Base-by-base conservation (phyloP, 345 rosid species). In the Linum tenue region DNA sequence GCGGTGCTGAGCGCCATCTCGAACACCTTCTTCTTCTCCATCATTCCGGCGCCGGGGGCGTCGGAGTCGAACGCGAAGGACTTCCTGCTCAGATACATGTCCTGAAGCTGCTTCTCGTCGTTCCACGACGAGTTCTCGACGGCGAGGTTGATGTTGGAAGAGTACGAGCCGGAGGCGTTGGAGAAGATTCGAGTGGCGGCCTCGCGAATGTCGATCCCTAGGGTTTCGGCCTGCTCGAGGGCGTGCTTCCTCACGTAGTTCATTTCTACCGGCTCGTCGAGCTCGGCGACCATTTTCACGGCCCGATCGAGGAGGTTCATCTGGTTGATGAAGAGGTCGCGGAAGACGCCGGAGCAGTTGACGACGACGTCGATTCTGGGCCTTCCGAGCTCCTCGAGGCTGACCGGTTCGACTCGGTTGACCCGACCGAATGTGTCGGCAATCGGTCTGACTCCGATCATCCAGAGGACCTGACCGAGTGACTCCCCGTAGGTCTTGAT, bases 81-180 rank as follows among this genome's bases (percentile, higher is more conserved):
- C 72, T 94, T 94, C 44, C 99, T 73, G 84, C 99, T 88, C 85
- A 94, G 69, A 70, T 94, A 94, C 99, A 94, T 94, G 83, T 94
- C 99, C 66, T 94, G 99, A 67, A 94, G 99, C 79, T 94, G 96
- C 76, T 88, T 90, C 91, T 94, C 97, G n/a, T 94, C 97, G 69
- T 90, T 94, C 99, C 99, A 94, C 1, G 97, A 84, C 64, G 99
- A 94, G 74, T 94, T 94, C 79, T 90, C 99, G 22, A 94, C 96
- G 9, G 97, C 99, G 66, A 94, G 92, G 65, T 83, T 90, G 64
- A 94, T 78, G 73, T 88, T 94, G 4, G 99, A 84, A 65, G 99
- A 94, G 83, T 90, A 94, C 2, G 99, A 94, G 43, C 99, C 99
- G 0, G 97, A 94, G 42, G 99, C 95, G 68, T 94, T 94, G 8